Base-by-base conservation (phyloP, 1,284 basidiomycete genomes). In the Puccinia sorghi region DNA sequence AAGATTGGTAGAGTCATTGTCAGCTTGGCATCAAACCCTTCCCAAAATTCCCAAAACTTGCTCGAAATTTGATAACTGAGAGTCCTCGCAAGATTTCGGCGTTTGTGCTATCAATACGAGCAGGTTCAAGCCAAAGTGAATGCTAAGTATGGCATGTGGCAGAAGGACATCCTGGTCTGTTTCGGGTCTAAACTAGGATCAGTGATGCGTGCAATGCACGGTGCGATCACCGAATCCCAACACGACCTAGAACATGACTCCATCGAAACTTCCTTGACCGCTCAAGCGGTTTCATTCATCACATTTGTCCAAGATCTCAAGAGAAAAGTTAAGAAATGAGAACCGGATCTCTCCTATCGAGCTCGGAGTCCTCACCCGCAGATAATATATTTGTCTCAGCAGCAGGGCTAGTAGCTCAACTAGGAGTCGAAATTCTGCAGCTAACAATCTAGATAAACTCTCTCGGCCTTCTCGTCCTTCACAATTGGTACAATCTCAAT, bases 241-340 rank as follows among this genome's bases (percentile, higher is more conserved):
- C 92, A 94, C 83, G 94, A 97, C 82, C 88, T 99, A 72, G 97
- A 99, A 86, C 91, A 93, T 80, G 90, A 93, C 83, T 91, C 81
- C 20, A 82, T 82, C 72, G 85, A 86, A 7, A 84, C 83, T 4
- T 83, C 83, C 64, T 88, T 88, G 77, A 99, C 97, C 84, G 96
- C 95, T 54, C 94, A 95, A 80, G 94, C 97, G 84, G 97, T 99
- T 81, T 92, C 93, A 0, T 97, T 99, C 86, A 98, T 99, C 86
- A 99, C 97, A 32, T 97, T 97, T 84, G 95, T 99, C 0, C 96
- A 99, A 86, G 95, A 98, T 87, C 89, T 99, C 82, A 98, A 98
- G 87, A 91, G 92, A 84, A 97, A 95, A 87, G 93, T 93, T 79
- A 93, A 94, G 86, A 89, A 90, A 88, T 99, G 97, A 97, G 91